phyloP scores from a whole-genome alignment of 768 basidiomycete genomes.

The Serpula lacrymans region DNA sequence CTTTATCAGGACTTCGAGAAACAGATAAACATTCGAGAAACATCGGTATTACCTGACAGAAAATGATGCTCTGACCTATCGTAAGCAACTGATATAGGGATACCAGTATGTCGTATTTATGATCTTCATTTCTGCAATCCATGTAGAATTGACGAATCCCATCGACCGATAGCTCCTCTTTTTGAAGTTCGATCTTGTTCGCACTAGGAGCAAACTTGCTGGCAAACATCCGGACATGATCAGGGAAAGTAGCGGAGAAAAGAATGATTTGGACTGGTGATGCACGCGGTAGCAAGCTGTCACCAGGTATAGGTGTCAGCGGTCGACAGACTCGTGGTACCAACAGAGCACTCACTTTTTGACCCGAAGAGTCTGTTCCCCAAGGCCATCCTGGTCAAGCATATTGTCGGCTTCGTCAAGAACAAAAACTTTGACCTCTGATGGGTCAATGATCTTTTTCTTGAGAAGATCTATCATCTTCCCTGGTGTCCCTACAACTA shows the following conservation, averaged over 20 bases:
- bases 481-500: conserved; percentile 95
- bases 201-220: conserved; percentile 88
- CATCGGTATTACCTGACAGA: conserved; percentile 75
- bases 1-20: neutral
- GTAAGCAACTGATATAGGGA: conserved; percentile 87
- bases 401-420: conserved; percentile 99
- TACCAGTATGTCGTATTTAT: conserved; percentile 95
- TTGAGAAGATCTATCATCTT: conserved; percentile 88
- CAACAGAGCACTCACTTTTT: conserved; percentile 67
- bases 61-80: conserved; percentile 98
- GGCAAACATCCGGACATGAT: conserved; percentile 89
- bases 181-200: conserved; percentile 94
- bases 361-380: conserved; percentile 89
- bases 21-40: neutral
- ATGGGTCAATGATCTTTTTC: conserved; percentile 73
- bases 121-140: conserved; percentile 88
- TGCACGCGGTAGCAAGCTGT: conserved; percentile 54
- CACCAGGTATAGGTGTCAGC: conserved; percentile 10
- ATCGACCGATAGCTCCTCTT: conserved; percentile 90
- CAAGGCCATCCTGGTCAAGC: conserved; percentile 91
- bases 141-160: conserved; percentile 97
- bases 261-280: conserved; percentile 79
- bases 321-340: neutral
- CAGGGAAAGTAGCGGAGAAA: conserved; percentile 98
- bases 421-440: conserved; percentile 86